These are phyloP conservation scores for Millerozyma acaciae DNA, from an alignment of 805 yeast species.

Conservation along the genomic window DNA sequence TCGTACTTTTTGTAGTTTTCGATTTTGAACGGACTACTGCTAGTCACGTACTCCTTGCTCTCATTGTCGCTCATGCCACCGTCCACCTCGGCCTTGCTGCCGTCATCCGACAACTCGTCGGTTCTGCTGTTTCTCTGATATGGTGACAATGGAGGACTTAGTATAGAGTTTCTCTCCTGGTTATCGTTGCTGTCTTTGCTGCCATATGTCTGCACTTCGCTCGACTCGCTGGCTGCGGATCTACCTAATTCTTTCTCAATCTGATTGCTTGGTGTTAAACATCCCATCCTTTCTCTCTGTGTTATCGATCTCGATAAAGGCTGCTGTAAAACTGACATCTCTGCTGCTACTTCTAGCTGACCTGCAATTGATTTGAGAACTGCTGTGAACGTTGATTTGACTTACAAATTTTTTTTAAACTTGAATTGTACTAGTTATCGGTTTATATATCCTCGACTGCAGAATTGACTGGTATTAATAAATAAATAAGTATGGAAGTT, in stretches of 20 bases:
- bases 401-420: not conserved
- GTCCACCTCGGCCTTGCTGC: conserved; percentile 3
- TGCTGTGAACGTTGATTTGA: too few species aligned
- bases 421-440: too few species aligned
- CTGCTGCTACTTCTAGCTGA: not conserved
- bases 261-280: conserved; percentile 27
- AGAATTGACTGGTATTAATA: too few species aligned
- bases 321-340: conserved; percentile 30
- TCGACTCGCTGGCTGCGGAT: conserved; percentile 1
- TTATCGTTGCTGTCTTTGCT: not conserved
- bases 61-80: not conserved
- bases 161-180: conserved; percentile 20
- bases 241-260: conserved; percentile 5
- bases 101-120: conserved; percentile 1
- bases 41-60: conserved; percentile 16
- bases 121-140: conserved; percentile 20
- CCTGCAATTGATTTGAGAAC: conserved; percentile 2
- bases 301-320: conserved; percentile 28
- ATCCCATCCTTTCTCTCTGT: conserved; percentile 25
- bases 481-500: too few species aligned
- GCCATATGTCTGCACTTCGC: not conserved
- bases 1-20: conserved; percentile 44
- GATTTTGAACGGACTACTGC: conserved; percentile 42
- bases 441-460: too few species aligned
- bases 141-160: conserved; percentile 47